phyloP scores from a whole-genome alignment of 352 stramenopile genomes.

The Phytophthora lateralis region DNA sequence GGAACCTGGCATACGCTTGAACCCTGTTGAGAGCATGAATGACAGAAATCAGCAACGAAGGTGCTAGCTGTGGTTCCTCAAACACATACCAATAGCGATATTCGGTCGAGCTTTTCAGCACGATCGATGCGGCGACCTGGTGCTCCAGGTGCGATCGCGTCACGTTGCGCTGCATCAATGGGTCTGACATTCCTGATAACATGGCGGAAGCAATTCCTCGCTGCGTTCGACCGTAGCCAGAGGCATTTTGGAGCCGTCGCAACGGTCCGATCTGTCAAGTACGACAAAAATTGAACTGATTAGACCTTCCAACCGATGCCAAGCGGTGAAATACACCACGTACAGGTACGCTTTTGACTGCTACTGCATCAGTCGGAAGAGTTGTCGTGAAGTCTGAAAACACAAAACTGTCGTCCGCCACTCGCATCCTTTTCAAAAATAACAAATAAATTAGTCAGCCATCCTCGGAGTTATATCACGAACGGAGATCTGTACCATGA shows the following conservation, averaged over 20 bases:
- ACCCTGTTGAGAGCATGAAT: constrained; percentile 49
- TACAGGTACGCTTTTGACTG: constrained; percentile 71
- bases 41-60: constrained; percentile 1
- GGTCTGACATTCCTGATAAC: constrained; percentile 73
- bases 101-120: constrained; percentile 73
- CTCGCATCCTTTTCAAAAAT: constrained; percentile 70
- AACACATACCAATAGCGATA: constrained; percentile 81
- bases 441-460: constrained; percentile 1
- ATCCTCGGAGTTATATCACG: not conserved
- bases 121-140: constrained; percentile 65
- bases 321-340: constrained; percentile 14
- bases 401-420: constrained; percentile 84
- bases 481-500: constrained; percentile 54
- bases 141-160: constrained; percentile 87
- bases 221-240: constrained; percentile 71
- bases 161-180: constrained; percentile 78
- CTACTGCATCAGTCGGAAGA: constrained; percentile 73
- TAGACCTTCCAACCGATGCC: not conserved
- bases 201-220: constrained; percentile 70
- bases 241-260: constrained; percentile 83
- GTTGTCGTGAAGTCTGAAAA: constrained; percentile 86
- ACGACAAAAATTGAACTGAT: constrained; percentile 2
- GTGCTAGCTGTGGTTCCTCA: not conserved
- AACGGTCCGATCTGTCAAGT: constrained; percentile 65
- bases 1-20: constrained; percentile 80